Percentiles rank a stretch among this genome's conserved stretches.
Evolutionary conservation across 805 yeast genomes (phyloP).

Genomic region (Barnettozyma botsteinii): DNA sequence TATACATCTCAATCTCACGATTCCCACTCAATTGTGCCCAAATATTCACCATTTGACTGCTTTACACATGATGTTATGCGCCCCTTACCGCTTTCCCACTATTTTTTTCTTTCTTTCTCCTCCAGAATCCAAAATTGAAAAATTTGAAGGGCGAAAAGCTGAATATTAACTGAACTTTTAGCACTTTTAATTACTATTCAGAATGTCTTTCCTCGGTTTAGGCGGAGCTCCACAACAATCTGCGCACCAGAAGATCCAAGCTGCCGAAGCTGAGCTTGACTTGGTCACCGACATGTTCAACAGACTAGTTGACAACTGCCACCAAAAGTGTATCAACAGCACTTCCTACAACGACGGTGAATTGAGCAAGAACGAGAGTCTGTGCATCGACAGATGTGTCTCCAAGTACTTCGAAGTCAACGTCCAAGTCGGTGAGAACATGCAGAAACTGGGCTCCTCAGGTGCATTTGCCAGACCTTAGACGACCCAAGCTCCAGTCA

Average conservation of each 20-base stretch:
- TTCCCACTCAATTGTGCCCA: too few species aligned
- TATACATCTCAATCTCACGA: too few species aligned
- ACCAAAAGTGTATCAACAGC: slow-evolving; percentile 71
- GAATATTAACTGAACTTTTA: too few species aligned
- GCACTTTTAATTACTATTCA: too few species aligned
- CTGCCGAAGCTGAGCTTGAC: slow-evolving; percentile 96
- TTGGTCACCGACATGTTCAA: slow-evolving; percentile 98
- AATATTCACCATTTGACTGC: too few species aligned
- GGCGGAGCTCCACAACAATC: slow-evolving; percentile 70
- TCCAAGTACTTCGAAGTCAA: slow-evolving; percentile 91
- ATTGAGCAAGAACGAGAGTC: slow-evolving; percentile 70
- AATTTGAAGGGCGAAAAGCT: too few species aligned
- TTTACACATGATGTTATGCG: too few species aligned
- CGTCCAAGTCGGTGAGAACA: slow-evolving; percentile 85
- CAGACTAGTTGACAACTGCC: slow-evolving; percentile 83
- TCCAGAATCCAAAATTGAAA: not conserved
- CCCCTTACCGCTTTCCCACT: too few species aligned
- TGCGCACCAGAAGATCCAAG: slow-evolving; percentile 71
- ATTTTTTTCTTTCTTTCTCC: too few species aligned
- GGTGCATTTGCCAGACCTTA: slow-evolving; percentile 32
- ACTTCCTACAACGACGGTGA: slow-evolving; percentile 61
- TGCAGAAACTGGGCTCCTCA: slow-evolving; percentile 46
- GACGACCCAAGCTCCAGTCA: too few species aligned
- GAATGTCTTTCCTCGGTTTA: slow-evolving; percentile 74
- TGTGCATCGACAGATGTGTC: slow-evolving; percentile 94